Percentiles rank a stretch among this genome's conserved stretches.
Evolutionary conservation across 257 asterid genomes (phyloP).

Genomic region (Ilex asprella): DNA sequence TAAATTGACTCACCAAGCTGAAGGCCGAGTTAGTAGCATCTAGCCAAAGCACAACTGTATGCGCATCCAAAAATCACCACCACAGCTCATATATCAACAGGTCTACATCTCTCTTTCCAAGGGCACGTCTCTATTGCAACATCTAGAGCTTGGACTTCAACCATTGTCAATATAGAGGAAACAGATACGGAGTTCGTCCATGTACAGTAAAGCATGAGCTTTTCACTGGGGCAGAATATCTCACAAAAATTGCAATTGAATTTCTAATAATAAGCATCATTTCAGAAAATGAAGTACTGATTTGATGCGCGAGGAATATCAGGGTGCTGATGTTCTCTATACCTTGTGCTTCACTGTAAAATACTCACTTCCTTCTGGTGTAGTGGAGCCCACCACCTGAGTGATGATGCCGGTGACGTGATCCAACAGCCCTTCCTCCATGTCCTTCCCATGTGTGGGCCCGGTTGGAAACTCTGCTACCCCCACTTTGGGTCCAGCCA

Average conservation of each 20-base stretch:
- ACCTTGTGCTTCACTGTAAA: background rate
- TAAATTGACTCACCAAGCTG: too few species aligned
- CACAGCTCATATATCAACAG: too few species aligned
- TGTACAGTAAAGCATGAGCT: too few species aligned
- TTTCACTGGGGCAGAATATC: background rate
- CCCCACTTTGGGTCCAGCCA: conserved; percentile 52
- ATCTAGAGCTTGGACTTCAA: too few species aligned
- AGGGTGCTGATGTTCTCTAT: background rate
- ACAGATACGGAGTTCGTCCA: too few species aligned
- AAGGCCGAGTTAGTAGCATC: too few species aligned
- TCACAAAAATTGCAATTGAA: background rate
- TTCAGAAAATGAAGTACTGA: background rate
- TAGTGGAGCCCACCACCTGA: conserved; percentile 81
- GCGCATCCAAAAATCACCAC: too few species aligned
- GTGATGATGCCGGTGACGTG: conserved; percentile 60
- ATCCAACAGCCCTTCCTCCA: conserved; percentile 42
- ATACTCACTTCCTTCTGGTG: conserved; percentile 57
- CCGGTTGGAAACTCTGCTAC: conserved; percentile 55
- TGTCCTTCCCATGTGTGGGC: conserved; percentile 74
- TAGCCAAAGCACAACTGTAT: too few species aligned
- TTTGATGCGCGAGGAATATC: background rate
- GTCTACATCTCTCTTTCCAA: too few species aligned
- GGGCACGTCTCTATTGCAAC: too few species aligned
- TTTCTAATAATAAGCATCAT: background rate
- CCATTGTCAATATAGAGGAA: too few species aligned